phyloP scores from a whole-genome alignment of 345 rosid species.

The Lepidium didymum region DNA sequence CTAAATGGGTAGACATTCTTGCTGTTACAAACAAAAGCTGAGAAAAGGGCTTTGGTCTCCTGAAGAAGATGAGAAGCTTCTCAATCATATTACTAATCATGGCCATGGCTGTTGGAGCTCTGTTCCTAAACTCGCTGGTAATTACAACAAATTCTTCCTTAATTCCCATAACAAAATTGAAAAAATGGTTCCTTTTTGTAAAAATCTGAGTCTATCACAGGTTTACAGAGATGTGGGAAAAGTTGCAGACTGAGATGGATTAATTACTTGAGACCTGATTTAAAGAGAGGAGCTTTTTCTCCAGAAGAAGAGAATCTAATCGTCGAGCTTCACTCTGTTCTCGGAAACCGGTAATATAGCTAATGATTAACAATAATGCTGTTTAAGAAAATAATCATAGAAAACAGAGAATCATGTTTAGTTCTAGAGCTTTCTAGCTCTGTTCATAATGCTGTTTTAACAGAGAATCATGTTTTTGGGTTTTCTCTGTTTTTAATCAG shows the following conservation, averaged over 20 bases:
- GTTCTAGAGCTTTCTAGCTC: neutral
- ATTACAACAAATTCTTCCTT: neutral
- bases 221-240: slow-evolving; percentile 75
- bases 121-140: slow-evolving; percentile 82
- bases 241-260: slow-evolving; percentile 85
- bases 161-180: neutral
- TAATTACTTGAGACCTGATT: slow-evolving; percentile 80
- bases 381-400: neutral
- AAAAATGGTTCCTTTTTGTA: neutral
- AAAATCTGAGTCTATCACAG: slow-evolving; percentile 23
- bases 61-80: slow-evolving; percentile 84
- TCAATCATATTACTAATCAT: slow-evolving; percentile 52
- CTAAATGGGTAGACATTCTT: slow-evolving; percentile 78
- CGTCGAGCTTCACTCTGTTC: slow-evolving; percentile 64
- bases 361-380: neutral
- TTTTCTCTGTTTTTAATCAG: slow-evolving; percentile 24
- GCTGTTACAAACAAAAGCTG: slow-evolving; percentile 72
- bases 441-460: slow-evolving; percentile 3
- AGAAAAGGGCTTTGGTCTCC: slow-evolving; percentile 91
- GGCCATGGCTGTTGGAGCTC: slow-evolving; percentile 92
- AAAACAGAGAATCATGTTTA: slow-evolving; percentile 1
- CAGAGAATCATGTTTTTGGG: neutral
- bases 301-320: slow-evolving; percentile 71
- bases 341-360: slow-evolving; percentile 54
- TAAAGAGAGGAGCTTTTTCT: slow-evolving; percentile 83